A percentile compares a stretch with the other conserved stretches of the same genome.
These are phyloP conservation scores for Halophytophthora batemanensis DNA, from an alignment of 352 stramenopile species.

Conservation along the genomic window DNA sequence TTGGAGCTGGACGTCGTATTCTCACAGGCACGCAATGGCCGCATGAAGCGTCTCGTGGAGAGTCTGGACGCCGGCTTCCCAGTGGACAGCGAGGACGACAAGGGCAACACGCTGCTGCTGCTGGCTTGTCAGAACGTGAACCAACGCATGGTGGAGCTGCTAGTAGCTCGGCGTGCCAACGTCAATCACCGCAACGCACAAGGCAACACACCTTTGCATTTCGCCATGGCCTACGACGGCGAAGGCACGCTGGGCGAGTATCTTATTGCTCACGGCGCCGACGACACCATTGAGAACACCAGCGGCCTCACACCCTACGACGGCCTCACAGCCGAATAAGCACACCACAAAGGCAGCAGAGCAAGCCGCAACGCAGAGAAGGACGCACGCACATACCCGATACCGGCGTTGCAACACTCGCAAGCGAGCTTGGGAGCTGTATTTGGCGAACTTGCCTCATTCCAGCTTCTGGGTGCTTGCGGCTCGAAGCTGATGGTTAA, in stretches of 20 bases:
- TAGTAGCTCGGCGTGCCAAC: conserved; percentile 81
- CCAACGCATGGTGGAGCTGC: conserved; percentile 84
- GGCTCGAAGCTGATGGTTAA: no score
- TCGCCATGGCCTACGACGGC: conserved; percentile 91
- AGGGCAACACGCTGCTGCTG: conserved; percentile 91
- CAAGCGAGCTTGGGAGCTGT: conserved; percentile 15
- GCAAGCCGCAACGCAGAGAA: not conserved
- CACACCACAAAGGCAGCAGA: not conserved
- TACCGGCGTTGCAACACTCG: conserved; percentile 9
- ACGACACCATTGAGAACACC: conserved; percentile 94
- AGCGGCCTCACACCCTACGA: conserved; percentile 93
- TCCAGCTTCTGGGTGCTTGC: no score
- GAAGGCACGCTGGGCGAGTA: conserved; percentile 89
- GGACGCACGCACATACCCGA: conserved; percentile 17
- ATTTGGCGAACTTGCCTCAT: conserved; percentile 28
- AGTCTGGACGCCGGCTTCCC: conserved; percentile 88
- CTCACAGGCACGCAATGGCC: conserved; percentile 86
- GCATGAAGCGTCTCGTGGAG: conserved; percentile 87
- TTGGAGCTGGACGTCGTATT: conserved; percentile 81
- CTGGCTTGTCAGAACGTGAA: conserved; percentile 91
- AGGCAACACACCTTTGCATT: conserved; percentile 93
- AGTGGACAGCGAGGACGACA: conserved; percentile 89
- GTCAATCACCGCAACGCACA: conserved; percentile 91
- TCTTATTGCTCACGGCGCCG: conserved; percentile 90
- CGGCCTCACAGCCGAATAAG: conserved; percentile 67